Conservation (phyloP, 129 eudicot species). For the Pittosporum tobira region DNA sequence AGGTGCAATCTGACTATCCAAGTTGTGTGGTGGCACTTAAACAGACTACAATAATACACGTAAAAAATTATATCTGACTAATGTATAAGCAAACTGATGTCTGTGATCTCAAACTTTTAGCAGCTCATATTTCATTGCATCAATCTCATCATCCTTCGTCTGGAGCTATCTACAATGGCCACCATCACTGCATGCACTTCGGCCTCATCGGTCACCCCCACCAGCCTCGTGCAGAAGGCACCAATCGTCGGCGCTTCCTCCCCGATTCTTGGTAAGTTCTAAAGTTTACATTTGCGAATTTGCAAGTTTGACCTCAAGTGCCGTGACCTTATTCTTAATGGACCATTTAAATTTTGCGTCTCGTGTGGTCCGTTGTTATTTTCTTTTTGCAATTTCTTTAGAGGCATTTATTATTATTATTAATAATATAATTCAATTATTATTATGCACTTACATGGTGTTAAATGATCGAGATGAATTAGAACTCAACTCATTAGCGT, state of each 20-base stretch:
- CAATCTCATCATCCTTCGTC: neutral
- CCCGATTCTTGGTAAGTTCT: slow-evolving; percentile 53
- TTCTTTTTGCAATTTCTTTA: no score
- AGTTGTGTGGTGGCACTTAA: slow-evolving; percentile 45
- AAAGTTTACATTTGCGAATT: no score
- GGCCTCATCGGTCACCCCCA: slow-evolving; percentile 47
- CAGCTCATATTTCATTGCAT: neutral
- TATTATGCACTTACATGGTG: no score
- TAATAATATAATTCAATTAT: no score
- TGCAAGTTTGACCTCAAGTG: no score
- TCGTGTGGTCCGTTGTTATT: no score
- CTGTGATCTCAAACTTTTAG: slow-evolving; percentile 7
- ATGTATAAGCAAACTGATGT: slow-evolving; percentile 8
- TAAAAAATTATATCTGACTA: no score
- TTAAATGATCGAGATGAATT: no score
- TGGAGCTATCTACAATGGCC: slow-evolving; percentile 46
- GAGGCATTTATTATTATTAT: no score
- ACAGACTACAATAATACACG: neutral
- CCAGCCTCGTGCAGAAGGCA: slow-evolving; percentile 36
- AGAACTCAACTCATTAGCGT: no score
- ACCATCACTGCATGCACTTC: slow-evolving; percentile 66
- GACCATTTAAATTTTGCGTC: no score
- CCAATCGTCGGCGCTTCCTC: slow-evolving; percentile 24
- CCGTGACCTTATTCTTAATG: no score
- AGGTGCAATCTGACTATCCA: slow-evolving; percentile 44